A percentile compares a stretch with the other conserved stretches of the same genome.
Conservation (phyloP, 1,139 yeast genomes). For the Geotrichum restrictum region DNA sequence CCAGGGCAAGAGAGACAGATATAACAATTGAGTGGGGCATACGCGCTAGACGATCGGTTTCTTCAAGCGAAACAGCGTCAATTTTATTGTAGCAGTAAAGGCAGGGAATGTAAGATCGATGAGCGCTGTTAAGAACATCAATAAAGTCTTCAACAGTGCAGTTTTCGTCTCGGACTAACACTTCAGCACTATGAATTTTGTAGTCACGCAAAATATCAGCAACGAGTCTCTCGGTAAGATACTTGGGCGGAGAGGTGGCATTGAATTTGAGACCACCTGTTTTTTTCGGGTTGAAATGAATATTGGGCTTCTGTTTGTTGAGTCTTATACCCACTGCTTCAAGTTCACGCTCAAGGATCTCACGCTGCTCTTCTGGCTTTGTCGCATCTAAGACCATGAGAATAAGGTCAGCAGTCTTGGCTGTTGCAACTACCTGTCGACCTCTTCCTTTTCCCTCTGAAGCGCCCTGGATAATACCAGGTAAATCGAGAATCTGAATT, state of each 20-base stretch:
- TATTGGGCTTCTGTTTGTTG: slow-evolving; percentile 77
- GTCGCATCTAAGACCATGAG: slow-evolving; percentile 95
- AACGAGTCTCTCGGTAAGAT: slow-evolving; percentile 77
- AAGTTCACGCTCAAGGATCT: slow-evolving; percentile 78
- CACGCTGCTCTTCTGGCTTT: slow-evolving; percentile 82
- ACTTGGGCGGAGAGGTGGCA: slow-evolving; percentile 74
- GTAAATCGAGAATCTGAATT: slow-evolving; percentile 91
- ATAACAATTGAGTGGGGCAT: slow-evolving; percentile 90
- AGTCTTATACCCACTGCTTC: slow-evolving; percentile 92
- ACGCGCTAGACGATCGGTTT: slow-evolving; percentile 85
- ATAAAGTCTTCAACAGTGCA: slow-evolving; percentile 92
- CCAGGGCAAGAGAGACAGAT: slow-evolving; percentile 84
- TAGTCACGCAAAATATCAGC: slow-evolving; percentile 76
- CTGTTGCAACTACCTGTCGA: slow-evolving; percentile 92
- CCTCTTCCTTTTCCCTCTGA: slow-evolving; percentile 98
- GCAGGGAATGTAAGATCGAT: slow-evolving; percentile 84
- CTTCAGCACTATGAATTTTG: slow-evolving; percentile 90
- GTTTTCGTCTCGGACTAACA: slow-evolving; percentile 80
- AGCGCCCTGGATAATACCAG: slow-evolving; percentile 96
- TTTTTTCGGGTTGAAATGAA: slow-evolving; percentile 70
- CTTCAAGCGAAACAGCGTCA: slow-evolving; percentile 93
- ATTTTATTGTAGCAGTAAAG: slow-evolving; percentile 91
- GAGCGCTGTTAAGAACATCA: slow-evolving; percentile 82
- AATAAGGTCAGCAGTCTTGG: slow-evolving; percentile 88
- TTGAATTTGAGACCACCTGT: slow-evolving; percentile 90